Conservation (phyloP, 352 stramenopile genomes). For the Phytophthora aleatoria region DNA sequence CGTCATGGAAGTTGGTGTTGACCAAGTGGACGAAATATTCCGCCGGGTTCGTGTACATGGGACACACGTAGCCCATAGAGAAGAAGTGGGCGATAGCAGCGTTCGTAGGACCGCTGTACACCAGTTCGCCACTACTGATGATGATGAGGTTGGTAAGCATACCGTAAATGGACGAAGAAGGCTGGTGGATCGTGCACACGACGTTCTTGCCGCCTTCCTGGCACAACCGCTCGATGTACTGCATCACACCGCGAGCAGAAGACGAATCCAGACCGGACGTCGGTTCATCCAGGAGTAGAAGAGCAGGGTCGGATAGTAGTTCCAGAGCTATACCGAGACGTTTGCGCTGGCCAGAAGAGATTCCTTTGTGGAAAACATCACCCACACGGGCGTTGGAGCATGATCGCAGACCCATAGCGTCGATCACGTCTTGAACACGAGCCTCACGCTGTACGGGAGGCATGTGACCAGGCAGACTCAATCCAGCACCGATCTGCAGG, state of each 20-base stretch:
- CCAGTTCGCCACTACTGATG: constrained; percentile 73
- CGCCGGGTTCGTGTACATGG: constrained; percentile 77
- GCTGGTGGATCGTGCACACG: constrained; percentile 89
- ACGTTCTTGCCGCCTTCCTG: constrained; percentile 74
- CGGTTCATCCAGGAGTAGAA: constrained; percentile 96
- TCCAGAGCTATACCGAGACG: constrained; percentile 95
- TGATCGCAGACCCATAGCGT: constrained; percentile 70
- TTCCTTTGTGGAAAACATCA: constrained; percentile 87
- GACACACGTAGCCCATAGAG: constrained; percentile 60
- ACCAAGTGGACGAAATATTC: constrained; percentile 76
- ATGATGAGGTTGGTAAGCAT: constrained; percentile 76
- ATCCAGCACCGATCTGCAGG: constrained; percentile 63
- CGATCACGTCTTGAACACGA: constrained; percentile 72
- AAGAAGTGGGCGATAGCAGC: constrained; percentile 62
- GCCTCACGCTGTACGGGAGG: constrained; percentile 50
- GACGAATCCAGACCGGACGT: constrained; percentile 92
- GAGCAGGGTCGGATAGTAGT: constrained; percentile 92
- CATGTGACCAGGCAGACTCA: constrained; percentile 61
- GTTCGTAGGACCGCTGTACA: constrained; percentile 91
- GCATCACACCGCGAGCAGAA: constrained; percentile 90
- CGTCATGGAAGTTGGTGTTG: constrained; percentile 68
- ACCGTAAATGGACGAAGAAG: constrained; percentile 75
- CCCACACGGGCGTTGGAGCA: constrained; percentile 75
- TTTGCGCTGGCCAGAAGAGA: constrained; percentile 91
- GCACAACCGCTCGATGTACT: constrained; percentile 63